These are phyloP conservation scores for Adansonia digitata DNA, from an alignment of 345 rosid genomes.

Conservation along the genomic window DNA sequence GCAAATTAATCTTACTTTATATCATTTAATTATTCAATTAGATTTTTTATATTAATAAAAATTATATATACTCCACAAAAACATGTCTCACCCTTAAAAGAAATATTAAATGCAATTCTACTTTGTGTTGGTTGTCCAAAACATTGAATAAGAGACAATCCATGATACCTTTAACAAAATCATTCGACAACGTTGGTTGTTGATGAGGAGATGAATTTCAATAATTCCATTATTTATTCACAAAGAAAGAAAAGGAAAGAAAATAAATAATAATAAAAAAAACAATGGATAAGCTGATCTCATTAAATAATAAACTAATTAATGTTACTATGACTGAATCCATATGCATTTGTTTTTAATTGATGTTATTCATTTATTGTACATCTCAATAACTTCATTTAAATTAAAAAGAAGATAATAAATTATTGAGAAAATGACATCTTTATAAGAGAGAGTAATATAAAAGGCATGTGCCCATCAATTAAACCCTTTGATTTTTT, in stretches of 20 bases:
- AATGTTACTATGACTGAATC: neutral
- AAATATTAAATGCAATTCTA: too few species aligned
- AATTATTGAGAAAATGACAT: neutral
- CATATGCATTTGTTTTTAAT: neutral
- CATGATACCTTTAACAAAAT: neutral
- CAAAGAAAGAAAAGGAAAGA: neutral
- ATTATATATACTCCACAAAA: too few species aligned
- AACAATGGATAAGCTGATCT: neutral
- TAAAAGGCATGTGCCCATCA: neutral
- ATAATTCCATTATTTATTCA: neutral
- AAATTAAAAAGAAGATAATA: neutral
- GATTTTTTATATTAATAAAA: too few species aligned
- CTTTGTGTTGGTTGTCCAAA: too few species aligned
- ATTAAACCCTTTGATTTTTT: neutral
- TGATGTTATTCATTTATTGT: neutral
- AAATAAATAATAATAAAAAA: neutral
- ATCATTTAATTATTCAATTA: too few species aligned
- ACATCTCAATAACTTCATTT: neutral
- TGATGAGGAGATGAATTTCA: neutral
- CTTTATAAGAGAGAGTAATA: neutral
- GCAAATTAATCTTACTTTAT: too few species aligned
- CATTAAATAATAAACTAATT: neutral
- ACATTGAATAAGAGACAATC: neutral
- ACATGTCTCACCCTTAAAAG: too few species aligned
- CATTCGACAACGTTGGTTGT: neutral